phyloP scores from a whole-genome alignment of 495 filamentous ascomycete species.

The Pyronema omphalodes region DNA sequence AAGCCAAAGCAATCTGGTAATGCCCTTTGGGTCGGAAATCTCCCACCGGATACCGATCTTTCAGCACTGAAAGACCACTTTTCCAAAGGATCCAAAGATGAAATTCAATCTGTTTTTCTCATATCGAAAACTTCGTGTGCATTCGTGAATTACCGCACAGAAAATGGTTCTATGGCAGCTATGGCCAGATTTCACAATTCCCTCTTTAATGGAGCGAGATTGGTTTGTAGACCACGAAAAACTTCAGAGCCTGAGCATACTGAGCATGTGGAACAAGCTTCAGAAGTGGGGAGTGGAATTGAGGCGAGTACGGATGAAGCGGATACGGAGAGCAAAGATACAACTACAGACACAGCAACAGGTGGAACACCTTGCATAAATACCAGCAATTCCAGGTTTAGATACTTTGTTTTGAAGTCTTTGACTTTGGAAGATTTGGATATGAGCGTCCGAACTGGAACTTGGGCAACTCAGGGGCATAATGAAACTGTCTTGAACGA shows the following conservation, averaged over 20 bases:
- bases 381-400: conserved; percentile 35
- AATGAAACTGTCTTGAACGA: conserved; percentile 72
- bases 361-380: too few relatives aligned
- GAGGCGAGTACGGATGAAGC: conserved; percentile 17
- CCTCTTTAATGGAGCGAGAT: conserved; percentile 63
- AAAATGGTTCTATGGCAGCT: conserved; percentile 54
- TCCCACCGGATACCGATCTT: conserved; percentile 63
- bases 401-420: conserved; percentile 88
- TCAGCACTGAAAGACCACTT: conserved; percentile 79
- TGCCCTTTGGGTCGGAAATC: conserved; percentile 91
- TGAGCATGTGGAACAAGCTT: conserved; percentile 9
- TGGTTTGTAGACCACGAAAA: conserved; percentile 71
- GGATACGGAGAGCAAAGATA: conserved; percentile 6
- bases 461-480: conserved; percentile 90
- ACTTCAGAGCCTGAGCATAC: conserved; percentile 12
- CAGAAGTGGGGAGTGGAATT: conserved; percentile 11
- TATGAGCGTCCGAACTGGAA: conserved; percentile 64
- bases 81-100: conserved; percentile 54
- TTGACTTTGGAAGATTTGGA: conserved; percentile 88
- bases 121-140: conserved; percentile 98
- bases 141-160: conserved; percentile 88
- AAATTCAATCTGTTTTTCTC: conserved; percentile 78
- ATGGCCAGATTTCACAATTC: conserved; percentile 81
- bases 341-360: background rate
- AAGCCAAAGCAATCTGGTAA: conserved; percentile 89